These are phyloP conservation scores for Filobasidium wieringae DNA, from an alignment of 768 basidiomycete genomes.

Conservation along the genomic window DNA sequence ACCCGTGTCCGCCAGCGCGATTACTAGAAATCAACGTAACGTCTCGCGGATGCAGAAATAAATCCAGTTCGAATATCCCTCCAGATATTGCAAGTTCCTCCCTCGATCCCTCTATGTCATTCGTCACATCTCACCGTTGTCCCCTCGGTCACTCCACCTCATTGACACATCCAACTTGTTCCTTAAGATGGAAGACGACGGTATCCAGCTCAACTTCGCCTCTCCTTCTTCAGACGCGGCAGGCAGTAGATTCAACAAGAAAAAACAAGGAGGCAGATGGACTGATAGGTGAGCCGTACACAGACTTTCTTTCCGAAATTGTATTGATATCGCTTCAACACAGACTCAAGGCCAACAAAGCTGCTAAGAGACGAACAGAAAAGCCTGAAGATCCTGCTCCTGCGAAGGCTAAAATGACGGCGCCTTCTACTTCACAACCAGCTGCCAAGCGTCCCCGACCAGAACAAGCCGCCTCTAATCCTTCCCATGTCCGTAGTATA, in stretches of 20 bases:
- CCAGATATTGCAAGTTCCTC: no score
- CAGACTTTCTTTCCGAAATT: not conserved
- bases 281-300: conserved; percentile 47
- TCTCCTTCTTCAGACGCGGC: conserved; percentile 15
- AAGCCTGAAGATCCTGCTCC: conserved; percentile 18
- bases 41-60: no score
- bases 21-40: no score
- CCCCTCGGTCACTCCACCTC: no score
- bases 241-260: conserved; percentile 10
- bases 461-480: not conserved
- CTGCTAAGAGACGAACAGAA: conserved; percentile 12
- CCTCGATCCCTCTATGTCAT: no score
- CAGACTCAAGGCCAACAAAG: conserved; percentile 64
- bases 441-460: not conserved
- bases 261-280: conserved; percentile 41
- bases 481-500: not conserved
- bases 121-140: no score
- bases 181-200: conserved; percentile 64
- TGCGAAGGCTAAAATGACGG: conserved; percentile 44
- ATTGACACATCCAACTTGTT: no score
- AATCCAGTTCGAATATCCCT: no score
- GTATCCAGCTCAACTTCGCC: conserved; percentile 60
- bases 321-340: conserved; percentile 16
- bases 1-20: no score
- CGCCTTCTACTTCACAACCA: conserved; percentile 19